Conservation (phyloP, 148 eudicot genomes). For the Arbutus unedo region DNA sequence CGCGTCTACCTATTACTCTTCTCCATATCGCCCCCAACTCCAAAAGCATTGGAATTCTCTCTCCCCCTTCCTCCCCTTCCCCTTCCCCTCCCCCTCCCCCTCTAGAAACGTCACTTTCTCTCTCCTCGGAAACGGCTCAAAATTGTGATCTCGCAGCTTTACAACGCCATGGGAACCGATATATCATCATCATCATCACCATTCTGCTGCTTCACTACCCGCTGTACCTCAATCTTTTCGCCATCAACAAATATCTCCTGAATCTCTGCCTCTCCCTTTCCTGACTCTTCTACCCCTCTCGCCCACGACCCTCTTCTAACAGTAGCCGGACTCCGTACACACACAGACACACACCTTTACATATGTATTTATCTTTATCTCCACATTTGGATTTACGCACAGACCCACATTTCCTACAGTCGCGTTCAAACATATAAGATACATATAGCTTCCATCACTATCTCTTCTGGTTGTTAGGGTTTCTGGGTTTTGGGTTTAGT, state of each 20-base stretch:
- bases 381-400: neutral
- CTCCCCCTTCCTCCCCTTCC: neutral
- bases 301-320: neutral
- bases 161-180: neutral
- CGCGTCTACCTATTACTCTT: neutral
- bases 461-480: neutral
- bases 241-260: slow-evolving; percentile 4
- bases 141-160: slow-evolving; percentile 11
- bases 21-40: neutral
- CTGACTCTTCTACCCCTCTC: neutral
- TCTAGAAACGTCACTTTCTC: neutral
- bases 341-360: neutral
- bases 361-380: neutral
- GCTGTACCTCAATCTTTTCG: neutral
- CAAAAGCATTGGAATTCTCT: neutral
- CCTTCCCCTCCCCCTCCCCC: neutral
- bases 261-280: neutral
- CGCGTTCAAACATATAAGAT: too few relatives aligned
- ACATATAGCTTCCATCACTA: neutral
- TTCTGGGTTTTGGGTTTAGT: neutral
- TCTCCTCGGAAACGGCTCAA: slow-evolving; percentile 5
- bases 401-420: neutral
- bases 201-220: too few relatives aligned
- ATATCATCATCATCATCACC: neutral
- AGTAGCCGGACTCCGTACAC: neutral